Evolutionary conservation across 805 yeast genomes (phyloP), one percentile per base, ranked within the genome.

Genomic region (Kuraishia piskuri): DNA sequence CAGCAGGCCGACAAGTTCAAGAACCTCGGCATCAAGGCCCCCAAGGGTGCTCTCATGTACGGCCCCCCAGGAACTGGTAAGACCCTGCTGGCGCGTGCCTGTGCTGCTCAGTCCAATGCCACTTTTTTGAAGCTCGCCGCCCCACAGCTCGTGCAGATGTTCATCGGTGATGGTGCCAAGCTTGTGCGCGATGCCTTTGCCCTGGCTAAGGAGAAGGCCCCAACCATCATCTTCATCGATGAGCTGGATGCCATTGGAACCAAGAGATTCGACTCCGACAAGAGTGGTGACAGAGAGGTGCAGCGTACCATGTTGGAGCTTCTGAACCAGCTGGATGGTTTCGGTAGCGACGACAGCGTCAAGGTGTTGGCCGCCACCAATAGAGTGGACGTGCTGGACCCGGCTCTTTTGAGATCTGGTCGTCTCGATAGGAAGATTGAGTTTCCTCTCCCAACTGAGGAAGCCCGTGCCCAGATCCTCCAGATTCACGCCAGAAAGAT

Each of bases 51-150:
- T 2, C 77, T 94, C 52, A 90, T 94, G 91, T 94, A 94, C 68
- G 99, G 99, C 40, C 98, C 99, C 8, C 99, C 99, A 52, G 99
- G 99, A 69, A 94, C 99, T 1, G 99, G 99, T 69, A 94, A 94
- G 72, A 94, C 99, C 1, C 75, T 94, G 56, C 77, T 94, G 60
- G 99, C 99, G 9, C 84, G 97, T 68, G 99, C 99, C 1, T 96
- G 97, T 74, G 99, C 99, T 22, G 97, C 97, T 53, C 98, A 94
- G 70, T 89, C 98, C 0, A 90, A 91, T 70, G 99, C 99, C 17
- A 94, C 99, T 0, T 94, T 94, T 68, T 77, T 94, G 67, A 89
- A 96, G 67, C 79, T 94, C 54, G 98, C 97, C 1, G 99, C 98
- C 40, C 97, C 99, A 8, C 99, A 94, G 71, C 82, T 94, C 59